Evolutionary conservation across 1,284 basidiomycete genomes (phyloP).

Genomic region (Irpex sp.): DNA sequence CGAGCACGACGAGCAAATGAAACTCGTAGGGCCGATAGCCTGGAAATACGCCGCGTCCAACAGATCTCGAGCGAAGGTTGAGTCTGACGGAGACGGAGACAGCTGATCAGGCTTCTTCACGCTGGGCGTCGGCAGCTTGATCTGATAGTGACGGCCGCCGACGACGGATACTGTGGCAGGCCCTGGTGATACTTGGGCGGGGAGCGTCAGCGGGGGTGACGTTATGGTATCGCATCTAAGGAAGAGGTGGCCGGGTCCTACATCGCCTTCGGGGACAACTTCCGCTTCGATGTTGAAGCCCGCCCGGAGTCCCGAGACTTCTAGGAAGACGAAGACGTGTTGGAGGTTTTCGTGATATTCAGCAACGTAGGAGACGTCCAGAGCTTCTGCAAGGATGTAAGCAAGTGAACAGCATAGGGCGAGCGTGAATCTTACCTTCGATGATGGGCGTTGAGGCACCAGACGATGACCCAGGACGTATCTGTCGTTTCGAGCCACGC

Average conservation of each 20-base stretch:
- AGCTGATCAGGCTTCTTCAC: background rate
- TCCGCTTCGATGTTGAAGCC: conserved; percentile 58
- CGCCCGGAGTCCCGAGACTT: conserved; percentile 41
- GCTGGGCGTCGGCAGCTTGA: conserved; percentile 51
- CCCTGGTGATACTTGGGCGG: conserved; percentile 57
- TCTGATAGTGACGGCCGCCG: conserved; percentile 46
- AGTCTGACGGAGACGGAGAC: conserved; percentile 18
- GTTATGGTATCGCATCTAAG: conserved; percentile 54
- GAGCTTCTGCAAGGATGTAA: conserved; percentile 14
- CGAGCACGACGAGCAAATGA: conserved; percentile 73
- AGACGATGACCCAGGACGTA: background rate
- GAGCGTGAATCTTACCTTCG: background rate
- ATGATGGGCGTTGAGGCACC: conserved; percentile 1
- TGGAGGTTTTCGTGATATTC: conserved; percentile 83
- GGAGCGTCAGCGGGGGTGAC: conserved; percentile 62
- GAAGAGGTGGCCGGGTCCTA: conserved; percentile 46
- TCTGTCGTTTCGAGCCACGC: background rate
- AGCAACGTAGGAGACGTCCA: conserved; percentile 71
- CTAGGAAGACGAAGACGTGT: conserved; percentile 68
- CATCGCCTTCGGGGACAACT: conserved; percentile 37
- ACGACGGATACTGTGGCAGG: conserved; percentile 51
- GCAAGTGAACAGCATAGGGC: background rate
- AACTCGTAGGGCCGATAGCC: conserved; percentile 50
- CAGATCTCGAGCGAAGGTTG: conserved; percentile 30
- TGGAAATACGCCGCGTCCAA: conserved; percentile 70